Base-by-base conservation (phyloP, 371 early-diverging fungal species). In the Mucor mucedo region DNA sequence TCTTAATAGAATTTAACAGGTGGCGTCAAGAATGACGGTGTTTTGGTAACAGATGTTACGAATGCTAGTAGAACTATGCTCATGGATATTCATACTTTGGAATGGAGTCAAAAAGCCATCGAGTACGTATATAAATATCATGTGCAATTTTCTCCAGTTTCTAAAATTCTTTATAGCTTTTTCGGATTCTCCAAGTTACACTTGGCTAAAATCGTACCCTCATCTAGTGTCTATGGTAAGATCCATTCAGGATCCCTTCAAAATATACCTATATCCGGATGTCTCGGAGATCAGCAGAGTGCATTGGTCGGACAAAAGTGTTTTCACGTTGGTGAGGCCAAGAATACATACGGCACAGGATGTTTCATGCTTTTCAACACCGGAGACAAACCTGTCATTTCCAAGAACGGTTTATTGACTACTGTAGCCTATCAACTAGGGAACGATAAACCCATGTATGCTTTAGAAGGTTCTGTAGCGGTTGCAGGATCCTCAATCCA, bases 311-410 rank as follows among this genome's bases (percentile, higher is more conserved):
- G 98, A 5, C 98, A 97, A 71, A 86, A 89, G 60, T 97, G 98
- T 77, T 93, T 95, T 70, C 55, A 53, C 4, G 58, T 55, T 1
- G 80, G 80, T 4, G 80, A 79, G 11, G 93, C 93, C 60, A 98
- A 98, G 82, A 96, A 95, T 83, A 98, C 98, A 7, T 84, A 95
- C 79, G 98, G 98, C 35, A 97, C 97, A 5, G 98, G 98, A 9
- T 95, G 96, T 73, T 97, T 97, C 76, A 91, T 97, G 94, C 76
- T 98, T 41, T 94, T 92, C 80, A 97, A 98, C 83, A 93, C 94
- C 4, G 98, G 98, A 14, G 49, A 72, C 2, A 68, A 82, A 28
- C 89, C 91, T 29, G 91, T 95, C 21, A 69, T 87, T 45, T 95
- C 96, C 39, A 82, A 80, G 52, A 79, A 93, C 68, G 98, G 98